Evolutionary conservation across 768 basidiomycete genomes (phyloP).

Genomic region (Tephrocybe sp.): DNA sequence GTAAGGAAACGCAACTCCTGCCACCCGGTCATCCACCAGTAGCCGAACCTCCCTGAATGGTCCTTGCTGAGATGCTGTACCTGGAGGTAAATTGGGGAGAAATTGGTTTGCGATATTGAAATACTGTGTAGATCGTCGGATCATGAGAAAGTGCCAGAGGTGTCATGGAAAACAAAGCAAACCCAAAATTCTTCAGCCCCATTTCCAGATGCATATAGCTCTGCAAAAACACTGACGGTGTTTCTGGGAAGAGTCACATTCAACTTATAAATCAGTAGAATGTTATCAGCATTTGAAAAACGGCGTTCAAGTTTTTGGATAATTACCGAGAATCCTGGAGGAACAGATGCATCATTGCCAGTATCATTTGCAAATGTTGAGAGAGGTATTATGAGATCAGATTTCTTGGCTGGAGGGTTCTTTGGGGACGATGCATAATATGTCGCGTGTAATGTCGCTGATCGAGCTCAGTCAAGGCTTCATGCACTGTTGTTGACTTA

Average conservation of each 20-base stretch:
- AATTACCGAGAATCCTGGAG: constrained; percentile 64
- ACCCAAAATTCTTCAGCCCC: constrained; percentile 74
- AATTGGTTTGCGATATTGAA: constrained; percentile 64
- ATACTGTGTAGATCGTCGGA: constrained; percentile 47
- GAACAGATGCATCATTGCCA: constrained; percentile 69
- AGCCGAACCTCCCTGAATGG: constrained; percentile 51
- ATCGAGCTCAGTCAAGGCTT: not conserved
- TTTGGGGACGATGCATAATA: constrained; percentile 58
- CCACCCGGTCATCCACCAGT: constrained; percentile 41
- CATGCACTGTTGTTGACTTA: constrained; percentile 20
- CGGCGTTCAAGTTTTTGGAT: too few relatives aligned
- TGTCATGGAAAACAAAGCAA: not conserved
- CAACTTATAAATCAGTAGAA: too few relatives aligned
- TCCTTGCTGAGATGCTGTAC: constrained; percentile 37
- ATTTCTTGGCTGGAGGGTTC: constrained; percentile 55
- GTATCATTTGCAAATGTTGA: constrained; percentile 60
- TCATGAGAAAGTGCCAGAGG: not conserved
- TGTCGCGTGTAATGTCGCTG: constrained; percentile 68
- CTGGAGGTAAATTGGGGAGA: constrained; percentile 47
- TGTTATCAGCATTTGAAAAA: too few relatives aligned
- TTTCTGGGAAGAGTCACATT: constrained; percentile 71
- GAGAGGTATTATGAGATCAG: constrained; percentile 67
- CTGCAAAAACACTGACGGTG: constrained; percentile 62
- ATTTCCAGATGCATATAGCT: constrained; percentile 65
- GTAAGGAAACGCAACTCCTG: constrained; percentile 48